Evolutionary conservation across 2,329 filamentous ascomycete genomes (phyloP), one percentile per base, ranked within the genome.

Genomic region (Ophiocordyceps sinensis): DNA sequence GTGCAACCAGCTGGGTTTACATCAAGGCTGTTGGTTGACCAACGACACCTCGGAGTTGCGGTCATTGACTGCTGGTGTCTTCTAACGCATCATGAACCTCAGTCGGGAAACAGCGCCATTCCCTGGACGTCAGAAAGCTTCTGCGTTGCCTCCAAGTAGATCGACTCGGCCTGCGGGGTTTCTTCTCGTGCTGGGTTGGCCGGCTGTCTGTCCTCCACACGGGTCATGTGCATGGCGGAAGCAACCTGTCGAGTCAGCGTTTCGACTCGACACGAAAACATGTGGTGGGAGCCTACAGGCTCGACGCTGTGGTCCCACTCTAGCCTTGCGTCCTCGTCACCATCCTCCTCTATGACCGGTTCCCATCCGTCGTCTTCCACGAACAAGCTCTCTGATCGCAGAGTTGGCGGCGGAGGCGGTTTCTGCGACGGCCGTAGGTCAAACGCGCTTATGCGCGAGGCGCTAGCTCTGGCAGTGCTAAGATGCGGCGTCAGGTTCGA

Each of bases 1-100:
- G 86, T 62, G 88, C 88, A 36, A 94, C 88, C 15, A 93, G 80
- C 56, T 94, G 86, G 79, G 67, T 93, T 41, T 72, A 68, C 47
- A 65, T 75, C 39, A 53, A 51, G 43, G 41, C 30, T 29, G 26
- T 28, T 49, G 21, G 44, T 26, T 17, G 15, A 35, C 19, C 7
- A 8, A 12, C 23, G 23, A 9, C 10, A 13, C 11, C 12, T 9
- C 3, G 3, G 12, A 4, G 21, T 7, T 37, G 8, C 6, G 10
- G 35, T 23, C 26, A 38, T 32, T 21, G 17, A 35, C 15, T 35
- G 13, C n/a, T 9, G 17, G 32, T 17, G 5, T 17, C 32, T 9
- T 2, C 5, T 9, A 26, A 26, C 32, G 14, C 2, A 17, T 17
- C n/a, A 15, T 15, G 6, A 2, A 14, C 6, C 28, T 47, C 40